Conservation (phyloP, 495 filamentous ascomycete genomes). For the Daldinia concentrica region DNA sequence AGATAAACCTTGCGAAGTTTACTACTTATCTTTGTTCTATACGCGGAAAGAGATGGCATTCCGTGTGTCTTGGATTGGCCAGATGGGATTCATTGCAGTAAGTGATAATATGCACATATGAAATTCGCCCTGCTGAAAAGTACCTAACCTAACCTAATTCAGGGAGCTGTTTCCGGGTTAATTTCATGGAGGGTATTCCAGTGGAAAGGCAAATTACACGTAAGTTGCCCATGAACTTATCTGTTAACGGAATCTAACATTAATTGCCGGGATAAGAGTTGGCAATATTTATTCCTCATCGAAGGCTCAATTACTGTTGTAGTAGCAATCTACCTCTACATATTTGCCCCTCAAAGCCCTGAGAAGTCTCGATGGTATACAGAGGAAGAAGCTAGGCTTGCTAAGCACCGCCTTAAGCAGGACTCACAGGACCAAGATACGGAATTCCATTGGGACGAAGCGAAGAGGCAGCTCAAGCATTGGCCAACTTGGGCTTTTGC, state of each 20-base stretch:
- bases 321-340: constrained; percentile 7
- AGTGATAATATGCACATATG: background rate
- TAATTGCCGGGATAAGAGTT: background rate
- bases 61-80: constrained; percentile 27
- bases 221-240: background rate
- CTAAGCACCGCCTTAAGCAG: constrained; percentile 24
- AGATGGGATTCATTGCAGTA: constrained; percentile 37
- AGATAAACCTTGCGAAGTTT: background rate
- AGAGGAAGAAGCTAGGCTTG: constrained; percentile 23
- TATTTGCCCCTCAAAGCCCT: constrained; percentile 22
- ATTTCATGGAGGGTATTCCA: background rate
- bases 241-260: background rate
- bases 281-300: background rate
- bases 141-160: too few relatives aligned
- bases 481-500: constrained; percentile 45
- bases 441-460: constrained; percentile 40
- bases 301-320: background rate
- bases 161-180: background rate
- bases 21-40: constrained; percentile 24
- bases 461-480: constrained; percentile 36
- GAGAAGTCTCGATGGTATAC: constrained; percentile 32
- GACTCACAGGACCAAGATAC: constrained; percentile 10
- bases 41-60: constrained; percentile 33
- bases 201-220: background rate
- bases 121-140: background rate